Evolutionary conservation across 225 moss, liverwort and hornwort species (phyloP).

Genomic region (Takakia lepidozioides): DNA sequence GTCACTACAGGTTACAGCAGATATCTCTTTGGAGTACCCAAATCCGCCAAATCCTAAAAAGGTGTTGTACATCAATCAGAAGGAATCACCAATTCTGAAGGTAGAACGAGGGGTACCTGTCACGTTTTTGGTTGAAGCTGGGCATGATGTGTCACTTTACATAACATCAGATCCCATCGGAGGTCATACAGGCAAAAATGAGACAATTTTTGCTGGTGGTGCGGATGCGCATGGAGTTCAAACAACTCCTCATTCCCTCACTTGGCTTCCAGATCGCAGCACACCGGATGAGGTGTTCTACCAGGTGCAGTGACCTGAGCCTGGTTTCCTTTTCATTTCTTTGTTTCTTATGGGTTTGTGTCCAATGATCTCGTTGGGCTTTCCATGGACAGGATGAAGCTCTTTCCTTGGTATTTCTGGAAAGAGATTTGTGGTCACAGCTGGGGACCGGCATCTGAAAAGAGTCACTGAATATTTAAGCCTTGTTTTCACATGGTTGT

Average conservation of each 20-base stretch:
- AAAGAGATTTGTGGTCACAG: too few species aligned
- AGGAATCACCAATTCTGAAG: constrained; percentile 85
- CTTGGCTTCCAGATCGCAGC: constrained; percentile 83
- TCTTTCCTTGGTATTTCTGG: too few species aligned
- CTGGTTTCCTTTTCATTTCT: neutral
- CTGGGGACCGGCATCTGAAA: too few species aligned
- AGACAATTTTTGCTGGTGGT: constrained; percentile 76
- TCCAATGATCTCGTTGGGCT: too few species aligned
- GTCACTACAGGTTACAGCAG: constrained; percentile 64
- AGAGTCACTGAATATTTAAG: too few species aligned
- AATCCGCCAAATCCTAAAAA: constrained; percentile 86
- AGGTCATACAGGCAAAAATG: constrained; percentile 33
- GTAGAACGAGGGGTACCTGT: constrained; percentile 97
- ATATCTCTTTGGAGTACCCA: constrained; percentile 69
- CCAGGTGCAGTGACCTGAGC: constrained; percentile 22
- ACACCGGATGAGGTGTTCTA: constrained; percentile 93
- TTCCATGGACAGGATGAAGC: too few species aligned
- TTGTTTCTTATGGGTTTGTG: neutral
- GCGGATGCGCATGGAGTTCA: constrained; percentile 74
- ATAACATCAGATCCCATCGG: constrained; percentile 86
- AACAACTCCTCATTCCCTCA: constrained; percentile 52
- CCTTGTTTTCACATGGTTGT: too few species aligned
- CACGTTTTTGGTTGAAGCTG: constrained; percentile 86
- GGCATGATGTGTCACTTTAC: constrained; percentile 84
- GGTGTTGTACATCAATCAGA: constrained; percentile 83